Conservation (phyloP, 192 early-diverging fungal genomes). For the Mortierella alpina region DNA sequence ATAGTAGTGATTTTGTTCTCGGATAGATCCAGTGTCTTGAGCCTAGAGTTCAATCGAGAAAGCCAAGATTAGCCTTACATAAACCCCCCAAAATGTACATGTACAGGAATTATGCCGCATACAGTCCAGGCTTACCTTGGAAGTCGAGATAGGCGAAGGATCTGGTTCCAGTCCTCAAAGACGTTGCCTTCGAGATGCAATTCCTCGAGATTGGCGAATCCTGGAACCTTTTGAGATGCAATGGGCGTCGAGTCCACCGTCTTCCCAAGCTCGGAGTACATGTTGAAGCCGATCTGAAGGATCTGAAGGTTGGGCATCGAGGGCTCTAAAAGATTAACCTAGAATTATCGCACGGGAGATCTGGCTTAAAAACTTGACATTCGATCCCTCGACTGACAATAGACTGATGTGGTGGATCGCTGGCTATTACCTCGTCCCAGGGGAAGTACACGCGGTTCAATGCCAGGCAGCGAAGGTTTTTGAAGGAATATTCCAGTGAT, state of each 20-base stretch:
- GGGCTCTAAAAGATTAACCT: slow-evolving; percentile 56
- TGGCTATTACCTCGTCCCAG: slow-evolving; percentile 31
- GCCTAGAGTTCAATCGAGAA: slow-evolving; percentile 6
- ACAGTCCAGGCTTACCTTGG: slow-evolving; percentile 49
- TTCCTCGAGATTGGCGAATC: slow-evolving; percentile 57
- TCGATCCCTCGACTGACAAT: not conserved
- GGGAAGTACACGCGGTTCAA: slow-evolving; percentile 31
- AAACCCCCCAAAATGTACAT: slow-evolving; percentile 23
- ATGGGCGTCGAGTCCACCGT: not conserved
- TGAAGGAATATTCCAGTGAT: slow-evolving; percentile 11
- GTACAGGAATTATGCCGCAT: not conserved
- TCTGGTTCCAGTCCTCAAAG: slow-evolving; percentile 57
- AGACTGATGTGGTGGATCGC: not conserved
- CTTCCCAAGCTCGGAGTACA: slow-evolving; percentile 32
- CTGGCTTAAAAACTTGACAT: not conserved
- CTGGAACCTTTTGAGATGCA: slow-evolving; percentile 23
- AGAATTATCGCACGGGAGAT: not conserved
- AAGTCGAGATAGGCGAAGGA: slow-evolving; percentile 50
- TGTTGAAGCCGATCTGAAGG: slow-evolving; percentile 64
- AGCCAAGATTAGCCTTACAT: not conserved
- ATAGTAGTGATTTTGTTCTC: slow-evolving; percentile 52
- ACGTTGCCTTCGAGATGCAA: slow-evolving; percentile 63
- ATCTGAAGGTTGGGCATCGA: slow-evolving; percentile 59
- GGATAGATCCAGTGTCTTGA: slow-evolving; percentile 58
- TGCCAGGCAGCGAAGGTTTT: slow-evolving; percentile 26